A percentile compares a stretch with the other conserved stretches of the same genome.
These are phyloP conservation scores for Fusarium clavum DNA, from an alignment of 2,329 filamentous ascomycete genomes.

Conservation along the genomic window DNA sequence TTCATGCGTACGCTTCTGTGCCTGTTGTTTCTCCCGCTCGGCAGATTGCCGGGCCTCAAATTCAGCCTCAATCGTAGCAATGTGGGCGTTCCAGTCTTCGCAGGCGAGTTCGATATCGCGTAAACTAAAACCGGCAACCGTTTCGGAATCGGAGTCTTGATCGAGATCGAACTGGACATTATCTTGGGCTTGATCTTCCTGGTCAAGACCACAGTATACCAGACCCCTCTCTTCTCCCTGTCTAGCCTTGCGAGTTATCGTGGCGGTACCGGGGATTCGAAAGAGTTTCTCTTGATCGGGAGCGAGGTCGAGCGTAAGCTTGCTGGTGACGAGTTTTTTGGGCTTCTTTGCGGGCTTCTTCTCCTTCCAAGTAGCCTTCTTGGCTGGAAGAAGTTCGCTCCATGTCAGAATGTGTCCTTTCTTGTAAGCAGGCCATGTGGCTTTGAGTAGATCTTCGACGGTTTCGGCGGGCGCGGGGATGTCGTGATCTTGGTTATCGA, in stretches of 20 bases:
- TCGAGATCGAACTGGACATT: conserved; percentile 60
- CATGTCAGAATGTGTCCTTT: conserved; percentile 80
- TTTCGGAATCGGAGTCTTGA: conserved; percentile 69
- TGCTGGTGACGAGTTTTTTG: conserved; percentile 85
- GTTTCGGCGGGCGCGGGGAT: conserved; percentile 79
- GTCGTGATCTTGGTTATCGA: conserved; percentile 68
- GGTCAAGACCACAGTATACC: conserved; percentile 58
- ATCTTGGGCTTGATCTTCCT: conserved; percentile 51
- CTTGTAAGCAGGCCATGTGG: conserved; percentile 84
- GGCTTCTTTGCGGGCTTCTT: conserved; percentile 84
- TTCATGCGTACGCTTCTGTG: conserved; percentile 49
- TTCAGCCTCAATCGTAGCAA: conserved; percentile 59
- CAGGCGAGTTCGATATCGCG: conserved; percentile 87
- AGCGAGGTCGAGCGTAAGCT: conserved; percentile 87
- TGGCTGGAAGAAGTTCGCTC: conserved; percentile 84
- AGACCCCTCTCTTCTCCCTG: conserved; percentile 65
- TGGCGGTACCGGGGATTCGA: conserved; percentile 73
- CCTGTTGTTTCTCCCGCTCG: conserved; percentile 49
- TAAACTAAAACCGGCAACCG: conserved; percentile 78
- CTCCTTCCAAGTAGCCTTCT: conserved; percentile 80
- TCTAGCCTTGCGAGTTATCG: conserved; percentile 65
- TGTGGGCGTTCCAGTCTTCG: conserved; percentile 82
- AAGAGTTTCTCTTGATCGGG: conserved; percentile 89
- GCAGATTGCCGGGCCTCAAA: conserved; percentile 51
- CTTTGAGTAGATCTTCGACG: conserved; percentile 79